phyloP scores from a whole-genome alignment of 192 early-diverging fungal species.

The Coemansia sp. region DNA sequence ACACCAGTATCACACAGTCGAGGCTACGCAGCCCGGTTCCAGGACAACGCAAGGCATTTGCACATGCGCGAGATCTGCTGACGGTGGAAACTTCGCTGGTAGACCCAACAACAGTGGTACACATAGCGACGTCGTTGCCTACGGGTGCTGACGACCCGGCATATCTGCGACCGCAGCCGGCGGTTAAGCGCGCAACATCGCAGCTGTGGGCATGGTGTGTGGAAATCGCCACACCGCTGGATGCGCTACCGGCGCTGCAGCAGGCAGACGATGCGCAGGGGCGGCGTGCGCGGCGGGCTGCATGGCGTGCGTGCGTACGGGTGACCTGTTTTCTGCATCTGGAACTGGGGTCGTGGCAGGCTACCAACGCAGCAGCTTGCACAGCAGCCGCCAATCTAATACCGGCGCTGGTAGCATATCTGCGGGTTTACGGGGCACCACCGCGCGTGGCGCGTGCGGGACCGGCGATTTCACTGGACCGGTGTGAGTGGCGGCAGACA shows the following conservation, averaged over 20 bases:
- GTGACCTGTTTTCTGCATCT: conserved; percentile 52
- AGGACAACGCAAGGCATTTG: conserved; percentile 35
- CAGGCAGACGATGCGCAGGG: background rate
- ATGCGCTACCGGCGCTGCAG: conserved; percentile 11
- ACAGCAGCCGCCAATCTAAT: conserved; percentile 43
- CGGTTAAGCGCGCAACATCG: conserved; percentile 30
- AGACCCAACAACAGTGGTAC: conserved; percentile 50
- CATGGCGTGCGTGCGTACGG: conserved; percentile 38
- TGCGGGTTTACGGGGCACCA: conserved; percentile 42
- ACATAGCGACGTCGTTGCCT: conserved; percentile 42
- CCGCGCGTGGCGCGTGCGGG: conserved; percentile 44
- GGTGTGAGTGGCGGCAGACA: conserved; percentile 26
- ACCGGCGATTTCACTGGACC: conserved; percentile 31
- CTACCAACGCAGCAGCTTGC: conserved; percentile 38
- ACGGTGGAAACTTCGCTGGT: conserved; percentile 55
- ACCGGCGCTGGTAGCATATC: conserved; percentile 42
- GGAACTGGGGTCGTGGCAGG: conserved; percentile 41
- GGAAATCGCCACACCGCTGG: conserved; percentile 42
- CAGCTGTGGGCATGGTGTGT: conserved; percentile 54
- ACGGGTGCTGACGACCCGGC: conserved; percentile 39
- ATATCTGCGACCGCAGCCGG: conserved; percentile 26
- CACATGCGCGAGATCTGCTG: conserved; percentile 38
- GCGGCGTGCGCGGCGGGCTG: background rate
- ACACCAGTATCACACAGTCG: conserved; percentile 42
- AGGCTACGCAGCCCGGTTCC: conserved; percentile 38